Conservation (phyloP, 495 filamentous ascomycete genomes). For the Glonium stellatum region DNA sequence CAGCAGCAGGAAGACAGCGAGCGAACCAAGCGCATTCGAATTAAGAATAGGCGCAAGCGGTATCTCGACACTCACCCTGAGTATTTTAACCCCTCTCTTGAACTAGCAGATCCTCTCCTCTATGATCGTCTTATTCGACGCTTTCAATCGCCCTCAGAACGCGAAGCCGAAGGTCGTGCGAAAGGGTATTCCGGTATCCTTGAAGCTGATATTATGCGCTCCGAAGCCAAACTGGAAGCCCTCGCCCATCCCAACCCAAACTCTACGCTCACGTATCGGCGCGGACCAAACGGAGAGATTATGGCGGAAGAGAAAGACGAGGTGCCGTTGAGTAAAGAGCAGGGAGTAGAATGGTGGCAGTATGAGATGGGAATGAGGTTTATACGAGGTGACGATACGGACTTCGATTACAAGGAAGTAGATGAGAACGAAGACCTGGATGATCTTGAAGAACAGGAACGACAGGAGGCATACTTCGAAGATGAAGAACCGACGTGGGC, state of each 20-base stretch:
- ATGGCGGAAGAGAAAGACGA: conserved; percentile 51
- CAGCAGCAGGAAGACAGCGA: not conserved
- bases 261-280: conserved; percentile 40
- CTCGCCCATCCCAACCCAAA: conserved; percentile 50
- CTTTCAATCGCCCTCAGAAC: conserved; percentile 66
- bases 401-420: conserved; percentile 66
- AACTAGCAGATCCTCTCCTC: conserved; percentile 59
- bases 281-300: conserved; percentile 48
- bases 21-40: conserved; percentile 26
- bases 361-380: conserved; percentile 65
- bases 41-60: conserved; percentile 58
- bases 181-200: conserved; percentile 70
- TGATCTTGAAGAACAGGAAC: conserved; percentile 51
- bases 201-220: conserved; percentile 62
- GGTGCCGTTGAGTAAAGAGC: conserved; percentile 53
- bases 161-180: conserved; percentile 59
- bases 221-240: conserved; percentile 64
- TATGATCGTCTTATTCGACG: conserved; percentile 74
- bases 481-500: conserved; percentile 64
- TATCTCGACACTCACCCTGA: conserved; percentile 58
- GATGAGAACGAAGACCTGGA: conserved; percentile 67
- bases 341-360: conserved; percentile 59
- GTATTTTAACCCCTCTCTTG: conserved; percentile 49
- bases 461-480: conserved; percentile 66
- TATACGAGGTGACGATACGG: conserved; percentile 59